phyloP scores from a whole-genome alignment of 1,139 yeast genomes.

The Candida glucosophila region DNA sequence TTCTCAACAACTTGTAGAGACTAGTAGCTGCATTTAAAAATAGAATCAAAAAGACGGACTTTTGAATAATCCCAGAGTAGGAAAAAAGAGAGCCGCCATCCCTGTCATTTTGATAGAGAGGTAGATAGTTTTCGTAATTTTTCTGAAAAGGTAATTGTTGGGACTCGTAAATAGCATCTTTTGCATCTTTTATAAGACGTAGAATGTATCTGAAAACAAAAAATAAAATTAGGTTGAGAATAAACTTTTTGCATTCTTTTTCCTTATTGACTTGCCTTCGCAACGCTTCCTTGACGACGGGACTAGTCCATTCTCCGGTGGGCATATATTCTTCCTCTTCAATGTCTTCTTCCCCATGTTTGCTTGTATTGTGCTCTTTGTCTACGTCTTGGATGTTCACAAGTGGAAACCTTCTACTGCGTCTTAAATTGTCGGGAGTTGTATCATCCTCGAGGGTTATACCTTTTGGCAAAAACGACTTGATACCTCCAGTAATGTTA shows the following conservation, averaged over 20 bases:
- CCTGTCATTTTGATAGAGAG: not conserved
- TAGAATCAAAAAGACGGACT: constrained; percentile 7
- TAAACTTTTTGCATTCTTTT: constrained; percentile 14
- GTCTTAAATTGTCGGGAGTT: not conserved
- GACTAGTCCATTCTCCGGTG: constrained; percentile 35
- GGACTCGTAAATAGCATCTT: not conserved
- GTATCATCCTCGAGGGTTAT: not conserved
- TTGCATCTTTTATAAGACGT: constrained; percentile 4
- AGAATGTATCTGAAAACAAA: constrained; percentile 7
- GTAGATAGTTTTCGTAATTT: not conserved
- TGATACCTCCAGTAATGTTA: constrained; percentile 22
- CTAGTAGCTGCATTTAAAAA: constrained; percentile 11
- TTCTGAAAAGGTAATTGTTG: constrained; percentile 5
- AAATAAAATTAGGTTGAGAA: constrained; percentile 12
- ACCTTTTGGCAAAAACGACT: constrained; percentile 18
- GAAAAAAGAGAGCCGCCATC: constrained; percentile 3
- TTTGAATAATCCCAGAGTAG: constrained; percentile 2
- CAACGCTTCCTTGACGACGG: constrained; percentile 29
- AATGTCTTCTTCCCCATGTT: constrained; percentile 7
- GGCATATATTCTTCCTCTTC: constrained; percentile 11
- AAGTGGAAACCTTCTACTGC: too few relatives aligned
- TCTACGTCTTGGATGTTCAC: not conserved
- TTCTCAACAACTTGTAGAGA: constrained; percentile 13
- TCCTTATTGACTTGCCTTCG: constrained; percentile 27
- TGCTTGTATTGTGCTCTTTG: constrained; percentile 1